phyloP scores from a whole-genome alignment of 1,284 basidiomycete species.

The Apiotrichum montevideense region DNA sequence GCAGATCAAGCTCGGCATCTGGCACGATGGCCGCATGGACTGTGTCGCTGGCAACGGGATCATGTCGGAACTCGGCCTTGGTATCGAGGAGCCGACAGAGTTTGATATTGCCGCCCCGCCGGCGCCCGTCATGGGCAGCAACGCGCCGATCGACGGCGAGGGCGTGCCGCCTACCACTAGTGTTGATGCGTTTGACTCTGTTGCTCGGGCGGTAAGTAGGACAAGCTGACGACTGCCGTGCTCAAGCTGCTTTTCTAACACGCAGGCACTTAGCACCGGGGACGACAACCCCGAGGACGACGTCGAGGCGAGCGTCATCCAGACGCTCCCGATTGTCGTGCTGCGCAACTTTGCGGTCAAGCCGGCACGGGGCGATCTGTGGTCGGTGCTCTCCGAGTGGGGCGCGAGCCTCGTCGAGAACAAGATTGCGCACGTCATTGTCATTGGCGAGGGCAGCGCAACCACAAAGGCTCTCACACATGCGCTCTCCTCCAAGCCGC shows the following conservation, averaged over 20 bases:
- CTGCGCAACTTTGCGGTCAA: constrained; percentile 69
- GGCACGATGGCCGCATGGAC: constrained; percentile 76
- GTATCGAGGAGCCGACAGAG: constrained; percentile 56
- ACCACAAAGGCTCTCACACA: constrained; percentile 76
- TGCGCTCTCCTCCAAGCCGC: constrained; percentile 81
- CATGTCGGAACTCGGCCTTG: constrained; percentile 74
- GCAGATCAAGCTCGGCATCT: constrained; percentile 56
- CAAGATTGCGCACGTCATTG: constrained; percentile 83
- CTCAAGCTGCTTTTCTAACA: too few species aligned
- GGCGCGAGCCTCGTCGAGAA: constrained; percentile 72
- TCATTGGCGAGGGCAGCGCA: constrained; percentile 84
- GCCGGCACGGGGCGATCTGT: constrained; percentile 61
- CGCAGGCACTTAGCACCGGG: background rate
- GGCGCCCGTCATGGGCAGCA: constrained; percentile 33
- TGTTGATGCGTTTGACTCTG: background rate
- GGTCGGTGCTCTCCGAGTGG: constrained; percentile 77
- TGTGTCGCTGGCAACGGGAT: constrained; percentile 72
- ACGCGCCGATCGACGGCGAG: constrained; percentile 29
- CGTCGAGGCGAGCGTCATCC: constrained; percentile 50
- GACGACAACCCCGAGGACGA: background rate
- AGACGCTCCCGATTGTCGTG: constrained; percentile 73
- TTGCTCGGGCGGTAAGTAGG: background rate
- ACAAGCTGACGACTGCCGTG: background rate
- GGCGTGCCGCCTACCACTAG: constrained; percentile 22
- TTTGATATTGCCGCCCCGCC: constrained; percentile 43